A percentile compares a stretch with the other conserved stretches of the same genome.
phyloP scores from a whole-genome alignment of 192 early-diverging fungal species.

The Coemansia sp. region DNA sequence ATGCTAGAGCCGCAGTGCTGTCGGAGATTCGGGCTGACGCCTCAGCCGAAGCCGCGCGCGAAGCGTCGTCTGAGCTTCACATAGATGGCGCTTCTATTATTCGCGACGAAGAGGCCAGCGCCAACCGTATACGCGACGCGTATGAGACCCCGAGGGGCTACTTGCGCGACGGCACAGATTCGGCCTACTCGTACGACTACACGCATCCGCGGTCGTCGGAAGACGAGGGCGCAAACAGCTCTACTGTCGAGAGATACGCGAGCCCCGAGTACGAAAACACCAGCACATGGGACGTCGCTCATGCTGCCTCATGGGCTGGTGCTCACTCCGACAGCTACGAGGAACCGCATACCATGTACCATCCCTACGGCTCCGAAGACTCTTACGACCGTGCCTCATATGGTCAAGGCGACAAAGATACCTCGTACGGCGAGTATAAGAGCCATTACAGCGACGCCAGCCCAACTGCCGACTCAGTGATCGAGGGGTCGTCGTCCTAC shows the following conservation, averaged over 20 bases:
- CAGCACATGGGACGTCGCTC: slow-evolving; percentile 13
- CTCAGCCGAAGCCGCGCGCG: slow-evolving; percentile 33
- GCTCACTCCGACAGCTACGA: background rate
- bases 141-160: slow-evolving; percentile 10
- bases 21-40: slow-evolving; percentile 39
- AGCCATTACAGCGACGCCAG: slow-evolving; percentile 19
- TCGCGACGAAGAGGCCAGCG: slow-evolving; percentile 27
- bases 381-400: background rate
- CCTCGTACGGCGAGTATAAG: slow-evolving; percentile 18
- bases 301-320: slow-evolving; percentile 9
- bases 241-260: slow-evolving; percentile 7
- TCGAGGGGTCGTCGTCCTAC: slow-evolving; percentile 11
- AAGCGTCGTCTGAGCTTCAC: slow-evolving; percentile 39
- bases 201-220: background rate
- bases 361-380: slow-evolving; percentile 20
- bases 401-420: background rate
- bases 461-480: slow-evolving; percentile 22
- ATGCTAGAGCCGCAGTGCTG: slow-evolving; percentile 38
- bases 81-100: slow-evolving; percentile 16
- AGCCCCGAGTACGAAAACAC: background rate
- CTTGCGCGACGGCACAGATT: background rate
- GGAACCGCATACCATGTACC: slow-evolving; percentile 11
- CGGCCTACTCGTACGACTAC: slow-evolving; percentile 12
- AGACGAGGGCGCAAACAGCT: background rate
- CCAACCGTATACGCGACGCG: background rate